Evolutionary conservation across 306 rosid genomes (phyloP).

Genomic region (Inga laurina): DNA sequence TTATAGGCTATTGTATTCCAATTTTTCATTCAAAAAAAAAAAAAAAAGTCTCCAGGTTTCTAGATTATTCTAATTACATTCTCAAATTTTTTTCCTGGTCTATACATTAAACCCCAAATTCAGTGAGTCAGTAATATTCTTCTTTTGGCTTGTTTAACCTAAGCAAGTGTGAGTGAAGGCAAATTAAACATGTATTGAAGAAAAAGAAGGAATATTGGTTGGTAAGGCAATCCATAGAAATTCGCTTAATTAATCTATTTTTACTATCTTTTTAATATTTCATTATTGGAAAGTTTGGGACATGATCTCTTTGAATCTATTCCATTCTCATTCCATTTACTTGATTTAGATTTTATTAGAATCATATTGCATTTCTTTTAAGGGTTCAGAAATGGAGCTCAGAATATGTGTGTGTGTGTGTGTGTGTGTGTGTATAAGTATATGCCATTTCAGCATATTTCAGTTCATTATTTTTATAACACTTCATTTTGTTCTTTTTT

Average conservation of each 20-base stretch:
- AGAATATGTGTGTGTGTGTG: constrained; percentile 5
- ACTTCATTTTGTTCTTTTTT: constrained; percentile 14
- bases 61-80: background rate
- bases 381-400: constrained; percentile 18
- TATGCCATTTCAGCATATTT: constrained; percentile 30
- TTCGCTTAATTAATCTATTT: background rate
- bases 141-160: background rate
- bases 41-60: too few relatives aligned
- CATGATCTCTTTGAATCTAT: constrained; percentile 45
- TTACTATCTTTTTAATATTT: constrained; percentile 11
- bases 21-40: too few relatives aligned
- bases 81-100: background rate
- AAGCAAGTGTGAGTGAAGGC: background rate
- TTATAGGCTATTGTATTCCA: too few relatives aligned
- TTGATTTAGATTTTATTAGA: constrained; percentile 34
- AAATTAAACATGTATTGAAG: constrained; percentile 24
- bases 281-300: constrained; percentile 44
- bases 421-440: background rate
- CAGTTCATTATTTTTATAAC: constrained; percentile 1
- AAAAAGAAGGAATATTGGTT: constrained; percentile 19
- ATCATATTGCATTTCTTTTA: constrained; percentile 17
- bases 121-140: background rate
- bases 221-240: constrained; percentile 33
- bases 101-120: background rate
- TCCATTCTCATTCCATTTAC: constrained; percentile 37